Conservation (phyloP, 1,139 yeast species). For the Candida frijolesensis region DNA sequence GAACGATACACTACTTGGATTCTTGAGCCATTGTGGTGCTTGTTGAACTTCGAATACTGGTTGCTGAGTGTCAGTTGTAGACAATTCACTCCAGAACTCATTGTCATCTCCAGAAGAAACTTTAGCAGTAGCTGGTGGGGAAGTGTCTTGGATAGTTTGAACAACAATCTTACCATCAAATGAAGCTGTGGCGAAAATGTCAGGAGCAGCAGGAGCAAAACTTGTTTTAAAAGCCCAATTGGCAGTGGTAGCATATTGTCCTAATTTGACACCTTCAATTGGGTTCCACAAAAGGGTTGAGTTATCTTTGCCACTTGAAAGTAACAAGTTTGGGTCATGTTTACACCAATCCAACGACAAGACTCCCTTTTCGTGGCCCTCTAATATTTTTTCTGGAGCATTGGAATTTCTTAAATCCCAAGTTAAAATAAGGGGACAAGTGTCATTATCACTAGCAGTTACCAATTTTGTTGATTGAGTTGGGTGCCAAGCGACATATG, state of each 20-base stretch:
- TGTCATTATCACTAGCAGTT: conserved; percentile 85
- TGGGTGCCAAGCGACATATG: conserved; percentile 88
- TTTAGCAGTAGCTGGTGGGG: conserved; percentile 52
- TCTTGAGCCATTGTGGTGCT: conserved; percentile 87
- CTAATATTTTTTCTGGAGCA: conserved; percentile 76
- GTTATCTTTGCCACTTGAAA: conserved; percentile 92
- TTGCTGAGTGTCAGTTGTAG: conserved; percentile 74
- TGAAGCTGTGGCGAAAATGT: conserved; percentile 89
- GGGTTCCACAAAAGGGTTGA: conserved; percentile 92
- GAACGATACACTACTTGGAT: conserved; percentile 77
- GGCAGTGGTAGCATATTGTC: conserved; percentile 88
- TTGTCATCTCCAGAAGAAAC: conserved; percentile 61
- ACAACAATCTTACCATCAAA: conserved; percentile 84
- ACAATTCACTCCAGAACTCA: conserved; percentile 78
- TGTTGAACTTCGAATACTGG: conserved; percentile 68
- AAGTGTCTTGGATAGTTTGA: conserved; percentile 86
- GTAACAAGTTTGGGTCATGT: conserved; percentile 73
- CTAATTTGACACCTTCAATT: conserved; percentile 63
- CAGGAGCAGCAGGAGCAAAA: conserved; percentile 89
- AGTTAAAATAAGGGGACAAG: conserved; percentile 75
- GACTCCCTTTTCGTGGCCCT: conserved; percentile 88
- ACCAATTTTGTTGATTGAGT: conserved; percentile 78
- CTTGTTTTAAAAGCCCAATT: conserved; percentile 91
- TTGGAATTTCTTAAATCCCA: conserved; percentile 96
- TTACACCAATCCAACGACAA: conserved; percentile 92